Evolutionary conservation across 371 early-diverging fungal species (phyloP).

Genomic region (Lichtheimia ornata): DNA sequence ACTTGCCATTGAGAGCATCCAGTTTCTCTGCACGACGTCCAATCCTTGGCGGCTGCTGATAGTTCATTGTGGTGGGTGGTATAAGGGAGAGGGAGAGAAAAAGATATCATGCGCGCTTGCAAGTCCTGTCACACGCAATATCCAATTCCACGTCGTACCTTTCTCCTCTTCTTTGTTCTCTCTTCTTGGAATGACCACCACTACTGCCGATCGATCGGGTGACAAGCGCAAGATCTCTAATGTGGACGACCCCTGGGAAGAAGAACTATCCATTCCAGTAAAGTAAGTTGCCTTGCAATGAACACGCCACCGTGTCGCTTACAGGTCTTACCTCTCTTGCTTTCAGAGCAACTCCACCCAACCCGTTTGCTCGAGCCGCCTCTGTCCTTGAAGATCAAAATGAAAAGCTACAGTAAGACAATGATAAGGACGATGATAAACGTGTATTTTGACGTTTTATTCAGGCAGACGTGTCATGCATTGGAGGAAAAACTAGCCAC

Average conservation of each 20-base stretch:
- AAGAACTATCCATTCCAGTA: too few species aligned
- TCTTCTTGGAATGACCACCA: too few species aligned
- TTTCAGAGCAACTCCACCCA: background rate
- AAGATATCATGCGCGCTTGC: background rate
- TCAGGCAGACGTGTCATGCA: constrained; percentile 5
- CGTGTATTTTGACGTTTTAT: background rate
- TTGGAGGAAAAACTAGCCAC: constrained; percentile 7
- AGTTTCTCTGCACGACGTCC: constrained; percentile 11
- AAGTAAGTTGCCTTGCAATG: too few species aligned
- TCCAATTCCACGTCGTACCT: background rate
- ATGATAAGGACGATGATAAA: background rate
- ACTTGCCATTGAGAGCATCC: background rate
- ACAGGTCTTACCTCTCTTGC: too few species aligned
- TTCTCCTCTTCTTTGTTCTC: background rate
- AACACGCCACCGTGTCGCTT: too few species aligned
- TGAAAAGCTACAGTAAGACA: constrained; percentile 10
- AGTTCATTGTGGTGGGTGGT: background rate
- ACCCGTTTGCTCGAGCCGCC: constrained; percentile 1
- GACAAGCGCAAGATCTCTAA: too few species aligned
- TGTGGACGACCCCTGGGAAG: too few species aligned
- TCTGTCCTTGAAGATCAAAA: constrained; percentile 9
- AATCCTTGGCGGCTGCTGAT: background rate
- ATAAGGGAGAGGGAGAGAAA: background rate
- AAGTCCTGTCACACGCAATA: background rate
- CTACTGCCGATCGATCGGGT: too few species aligned